These are phyloP conservation scores for Eragrostis nindensis DNA, from an alignment of 176 grass and related monocot species.

Conservation along the genomic window DNA sequence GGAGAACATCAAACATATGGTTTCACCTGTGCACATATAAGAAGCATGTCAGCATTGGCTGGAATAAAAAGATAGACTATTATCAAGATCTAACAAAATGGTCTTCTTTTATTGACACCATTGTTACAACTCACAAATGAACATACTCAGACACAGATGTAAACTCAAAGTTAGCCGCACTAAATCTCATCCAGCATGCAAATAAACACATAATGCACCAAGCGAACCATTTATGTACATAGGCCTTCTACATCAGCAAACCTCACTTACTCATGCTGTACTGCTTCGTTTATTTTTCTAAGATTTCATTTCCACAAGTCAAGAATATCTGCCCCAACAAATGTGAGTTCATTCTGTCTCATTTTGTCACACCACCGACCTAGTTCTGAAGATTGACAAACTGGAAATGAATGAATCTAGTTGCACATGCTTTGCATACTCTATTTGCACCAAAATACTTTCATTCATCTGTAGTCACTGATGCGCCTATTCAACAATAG, in stretches of 20 bases:
- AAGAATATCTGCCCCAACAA: not conserved
- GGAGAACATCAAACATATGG: not conserved
- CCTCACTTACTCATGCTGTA: not conserved
- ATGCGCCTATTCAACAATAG: not conserved
- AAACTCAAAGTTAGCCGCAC: not conserved
- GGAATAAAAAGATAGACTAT: constrained; percentile 7
- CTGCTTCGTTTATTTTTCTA: not conserved
- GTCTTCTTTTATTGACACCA: too few species aligned
- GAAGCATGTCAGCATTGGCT: constrained; percentile 17
- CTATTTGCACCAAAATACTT: not conserved
- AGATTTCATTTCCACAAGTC: constrained; percentile 9
- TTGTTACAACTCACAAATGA: constrained; percentile 3
- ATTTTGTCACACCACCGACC: not conserved
- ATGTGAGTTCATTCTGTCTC: not conserved
- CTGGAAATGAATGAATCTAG: not conserved
- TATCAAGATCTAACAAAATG: not conserved
- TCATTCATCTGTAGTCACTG: not conserved
- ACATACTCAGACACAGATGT: not conserved
- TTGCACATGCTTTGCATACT: not conserved
- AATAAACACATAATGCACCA: constrained; percentile 26
- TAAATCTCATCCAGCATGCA: not conserved
- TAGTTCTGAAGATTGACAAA: not conserved
- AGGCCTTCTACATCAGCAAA: not conserved
- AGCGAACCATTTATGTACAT: not conserved
- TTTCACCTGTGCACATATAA: constrained; percentile 44